phyloP scores from a whole-genome alignment of 2,329 filamentous ascomycete species.

The Fusarium euwallaceae region DNA sequence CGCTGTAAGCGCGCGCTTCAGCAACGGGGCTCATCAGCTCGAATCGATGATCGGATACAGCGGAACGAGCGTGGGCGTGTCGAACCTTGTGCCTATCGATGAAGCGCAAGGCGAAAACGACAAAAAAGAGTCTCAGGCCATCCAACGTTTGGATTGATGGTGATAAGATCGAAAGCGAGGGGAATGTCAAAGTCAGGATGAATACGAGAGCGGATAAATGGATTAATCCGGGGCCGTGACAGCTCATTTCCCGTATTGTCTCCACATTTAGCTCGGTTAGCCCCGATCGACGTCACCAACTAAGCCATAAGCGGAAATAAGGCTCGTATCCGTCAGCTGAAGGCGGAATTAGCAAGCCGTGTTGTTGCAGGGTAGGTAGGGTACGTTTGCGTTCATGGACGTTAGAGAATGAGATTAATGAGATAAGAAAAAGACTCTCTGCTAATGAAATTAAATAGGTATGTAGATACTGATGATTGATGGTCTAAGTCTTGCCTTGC shows the following conservation, averaged over 20 bases:
- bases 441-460: background rate
- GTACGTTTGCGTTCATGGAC: background rate
- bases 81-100: background rate
- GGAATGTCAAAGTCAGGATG: background rate
- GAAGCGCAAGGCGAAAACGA: constrained; percentile 3
- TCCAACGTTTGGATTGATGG: background rate
- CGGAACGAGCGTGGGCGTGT: constrained; percentile 2
- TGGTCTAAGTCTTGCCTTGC: background rate
- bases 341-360: background rate
- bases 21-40: background rate
- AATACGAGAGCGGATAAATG: background rate
- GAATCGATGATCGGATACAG: background rate
- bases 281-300: background rate
- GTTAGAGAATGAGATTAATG: background rate
- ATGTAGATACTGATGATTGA: background rate
- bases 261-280: background rate
- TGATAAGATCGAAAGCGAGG: background rate
- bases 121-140: background rate
- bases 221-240: background rate
- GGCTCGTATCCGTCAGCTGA: constrained; percentile 3
- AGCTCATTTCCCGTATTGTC: background rate
- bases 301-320: background rate
- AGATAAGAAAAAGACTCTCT: background rate
- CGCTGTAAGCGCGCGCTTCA: background rate
- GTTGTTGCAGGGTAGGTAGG: background rate